Evolutionary conservation across 2,329 filamentous ascomycete species (phyloP), one percentile per base, ranked within the genome.

Genomic region (Venturia asperata): DNA sequence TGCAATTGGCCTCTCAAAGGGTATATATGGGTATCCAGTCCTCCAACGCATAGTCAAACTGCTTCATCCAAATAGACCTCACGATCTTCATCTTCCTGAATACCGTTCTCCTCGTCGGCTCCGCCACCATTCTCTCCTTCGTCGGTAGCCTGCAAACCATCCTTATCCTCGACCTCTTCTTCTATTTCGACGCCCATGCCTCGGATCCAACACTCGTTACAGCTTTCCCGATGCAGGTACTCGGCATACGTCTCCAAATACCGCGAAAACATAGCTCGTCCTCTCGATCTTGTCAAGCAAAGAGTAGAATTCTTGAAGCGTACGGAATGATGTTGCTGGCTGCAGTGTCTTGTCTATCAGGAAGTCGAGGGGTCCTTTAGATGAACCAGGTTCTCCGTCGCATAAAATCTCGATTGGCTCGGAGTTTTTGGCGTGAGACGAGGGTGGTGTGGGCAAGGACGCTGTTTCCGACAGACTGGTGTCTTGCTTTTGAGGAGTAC

Each of bases 231-330:
- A 9, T 62, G 64, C 2, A 74, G 64, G 30, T 68, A 70, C 60
- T 72, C 70, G 17, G 71, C 73, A 64, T 71, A 72, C 13, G 69
- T 69, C 63, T 72, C 71, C 15, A 70, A 66, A 56, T 70, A 72
- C 11, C 68, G 42, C 17, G 68, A 69, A 24, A 39, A 67, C 61
- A 52, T 58, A 66, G 3, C 65, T 67, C 7, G 66, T 67, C 10
- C 68, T 64, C 52, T 69, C 68, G 27, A 73, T 70, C 45, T 63
- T 66, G 65, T 73, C 71, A 19, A 72, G 69, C 15, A 73, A 67
- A 19, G 67, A 62, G 66, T 72, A 73, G 56, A 73, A 70, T n/a
- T 71, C 68, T 64, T 70, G 67, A 56, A 72, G 65, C 15, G 68
- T 70, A 55, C 69, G 69, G 64, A 69, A 72, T 64, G 69, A 70